Evolutionary conservation across 768 basidiomycete species (phyloP), one percentile per base, ranked within the genome.

Genomic region (Boletus subparvulus): DNA sequence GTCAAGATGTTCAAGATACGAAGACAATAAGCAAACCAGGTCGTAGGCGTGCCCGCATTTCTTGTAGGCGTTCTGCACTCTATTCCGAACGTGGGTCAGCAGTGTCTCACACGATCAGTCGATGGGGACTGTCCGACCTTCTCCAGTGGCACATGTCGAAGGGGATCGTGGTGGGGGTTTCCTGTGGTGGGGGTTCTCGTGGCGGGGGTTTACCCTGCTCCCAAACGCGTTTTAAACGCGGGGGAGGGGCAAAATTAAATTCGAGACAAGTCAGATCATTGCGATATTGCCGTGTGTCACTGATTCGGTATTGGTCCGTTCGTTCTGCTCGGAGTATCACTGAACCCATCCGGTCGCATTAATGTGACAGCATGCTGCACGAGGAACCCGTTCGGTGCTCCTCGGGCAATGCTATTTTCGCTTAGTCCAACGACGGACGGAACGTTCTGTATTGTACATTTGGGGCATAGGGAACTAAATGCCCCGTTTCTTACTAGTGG

Each of bases 101-200:
- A 32, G 35, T 21, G 46, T 21, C 59, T 61, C 26, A 44, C 40
- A 60, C 50, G 53, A 66, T 56, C 50, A 10, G 51, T 7, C 37
- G 39, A 36, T 13, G 61, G 56, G 35, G 42, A 61, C 52, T 24
- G 46, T 48, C 79, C 65, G 60, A 90, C 89, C 87, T 85, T 77
- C 87, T 81, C 80, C 79, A 85, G 70, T 76, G 79, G 69, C 89
- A 91, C 89, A 91, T 90, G 54, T 64, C 55, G 56, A 56, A 52
- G 54, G 62, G 65, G 61, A 61, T 56, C 8, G 61, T 62, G 59
- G 63, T 59, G 61, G 57, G 58, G 62, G 53, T 48, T 53, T 47
- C 16, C 60, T 17, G 41, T 44, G 37, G 51, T 56, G 43, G 24
- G 35, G 52, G 33, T 44, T 45, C 16, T 61, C 19, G 41, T 44